Conservation (phyloP, 768 basidiomycete species). For the Xanthoconium purpureum region DNA sequence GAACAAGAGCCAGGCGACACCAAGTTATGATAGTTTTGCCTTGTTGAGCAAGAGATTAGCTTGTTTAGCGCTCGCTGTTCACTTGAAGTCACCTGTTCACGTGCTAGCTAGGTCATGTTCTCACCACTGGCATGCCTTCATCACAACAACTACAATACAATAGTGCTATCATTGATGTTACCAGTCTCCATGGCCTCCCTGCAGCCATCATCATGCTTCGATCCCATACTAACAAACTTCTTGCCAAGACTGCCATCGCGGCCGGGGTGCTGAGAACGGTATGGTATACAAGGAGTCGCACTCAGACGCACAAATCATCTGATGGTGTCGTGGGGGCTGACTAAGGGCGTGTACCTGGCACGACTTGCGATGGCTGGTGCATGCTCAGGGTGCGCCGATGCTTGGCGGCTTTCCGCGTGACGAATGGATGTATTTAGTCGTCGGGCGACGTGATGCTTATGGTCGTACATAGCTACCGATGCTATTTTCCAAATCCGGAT, state of each 20-base stretch:
- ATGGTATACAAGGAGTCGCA: no score
- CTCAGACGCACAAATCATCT: no score
- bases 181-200: neutral
- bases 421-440: no score
- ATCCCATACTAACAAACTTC: slow-evolving; percentile 52
- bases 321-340: no score
- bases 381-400: no score
- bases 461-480: no score
- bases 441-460: no score
- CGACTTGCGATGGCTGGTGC: no score
- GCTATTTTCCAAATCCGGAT: no score
- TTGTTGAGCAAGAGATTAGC: neutral
- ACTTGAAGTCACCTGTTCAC: neutral
- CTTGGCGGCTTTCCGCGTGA: no score
- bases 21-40: neutral
- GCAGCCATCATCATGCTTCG: slow-evolving; percentile 45
- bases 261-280: slow-evolving; percentile 34
- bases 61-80: neutral
- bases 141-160: slow-evolving; percentile 2
- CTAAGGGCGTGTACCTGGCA: no score
- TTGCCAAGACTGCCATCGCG: no score
- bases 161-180: neutral
- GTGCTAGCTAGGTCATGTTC: neutral
- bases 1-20: neutral
- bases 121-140: neutral